Evolutionary conservation across 169 alveolate genomes (phyloP).

Genomic region (Eimeria acervulina): DNA sequence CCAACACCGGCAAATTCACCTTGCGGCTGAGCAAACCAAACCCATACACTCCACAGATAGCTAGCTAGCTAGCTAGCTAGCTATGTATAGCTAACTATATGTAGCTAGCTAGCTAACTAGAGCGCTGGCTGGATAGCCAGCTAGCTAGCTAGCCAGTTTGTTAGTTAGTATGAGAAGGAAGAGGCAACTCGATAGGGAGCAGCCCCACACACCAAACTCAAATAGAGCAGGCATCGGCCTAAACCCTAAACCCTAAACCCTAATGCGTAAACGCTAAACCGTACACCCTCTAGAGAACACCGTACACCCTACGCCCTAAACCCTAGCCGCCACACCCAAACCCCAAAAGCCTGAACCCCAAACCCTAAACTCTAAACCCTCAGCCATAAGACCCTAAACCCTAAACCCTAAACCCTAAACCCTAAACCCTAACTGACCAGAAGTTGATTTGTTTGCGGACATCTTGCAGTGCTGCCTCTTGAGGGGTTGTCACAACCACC

Average conservation of each 20-base stretch:
- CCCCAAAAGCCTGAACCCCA: background rate
- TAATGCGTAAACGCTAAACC: background rate
- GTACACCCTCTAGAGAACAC: background rate
- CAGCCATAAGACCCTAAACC: too few species aligned
- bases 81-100: too few species aligned
- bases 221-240: too few species aligned
- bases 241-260: too few species aligned
- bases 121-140: too few species aligned
- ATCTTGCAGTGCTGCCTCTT: conserved; percentile 95
- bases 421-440: conserved; percentile 86
- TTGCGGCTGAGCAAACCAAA: conserved; percentile 86
- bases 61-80: background rate
- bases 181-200: background rate
- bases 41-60: background rate
- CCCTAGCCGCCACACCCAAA: conserved; percentile 63
- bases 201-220: too few species aligned
- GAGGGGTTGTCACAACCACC: conserved; percentile 92
- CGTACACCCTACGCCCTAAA: conserved; percentile 73
- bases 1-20: conserved; percentile 94
- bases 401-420: conserved; percentile 84
- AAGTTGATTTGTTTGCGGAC: conserved; percentile 97
- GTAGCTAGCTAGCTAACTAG: too few species aligned
- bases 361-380: background rate
- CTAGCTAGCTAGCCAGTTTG: too few species aligned
- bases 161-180: background rate